A percentile compares a stretch with the other conserved stretches of the same genome.
phyloP scores from a whole-genome alignment of 2,329 filamentous ascomycete species.

The Arthrobotrys entomopaga region DNA sequence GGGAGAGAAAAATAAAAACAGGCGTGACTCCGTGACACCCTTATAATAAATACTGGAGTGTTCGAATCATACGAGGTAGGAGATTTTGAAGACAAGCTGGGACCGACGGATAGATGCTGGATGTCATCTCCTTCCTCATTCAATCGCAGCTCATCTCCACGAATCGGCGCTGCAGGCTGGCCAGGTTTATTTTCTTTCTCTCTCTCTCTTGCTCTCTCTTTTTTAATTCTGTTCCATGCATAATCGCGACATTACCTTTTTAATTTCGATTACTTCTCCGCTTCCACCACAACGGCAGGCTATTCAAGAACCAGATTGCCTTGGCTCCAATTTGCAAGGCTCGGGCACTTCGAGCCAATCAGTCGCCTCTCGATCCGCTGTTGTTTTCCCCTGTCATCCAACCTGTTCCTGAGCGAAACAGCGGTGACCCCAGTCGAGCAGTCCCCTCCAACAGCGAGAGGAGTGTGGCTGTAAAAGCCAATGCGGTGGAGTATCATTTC shows the following conservation, averaged over 20 bases:
- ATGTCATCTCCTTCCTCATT: slow-evolving; percentile 41
- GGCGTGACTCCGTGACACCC: neutral
- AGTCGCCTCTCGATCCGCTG: slow-evolving; percentile 1
- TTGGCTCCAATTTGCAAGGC: slow-evolving; percentile 27
- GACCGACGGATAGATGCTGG: neutral
- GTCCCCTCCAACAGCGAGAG: slow-evolving; percentile 7
- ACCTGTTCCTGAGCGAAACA: slow-evolving; percentile 43
- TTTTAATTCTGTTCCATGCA: slow-evolving; percentile 15
- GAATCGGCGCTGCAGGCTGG: slow-evolving; percentile 10
- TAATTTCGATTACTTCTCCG: slow-evolving; percentile 23
- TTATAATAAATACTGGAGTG: too few relatives aligned
- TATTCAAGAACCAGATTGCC: slow-evolving; percentile 21
- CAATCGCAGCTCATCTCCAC: slow-evolving; percentile 43
- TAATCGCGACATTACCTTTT: slow-evolving; percentile 43
- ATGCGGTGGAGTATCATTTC: slow-evolving; percentile 46
- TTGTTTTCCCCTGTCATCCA: slow-evolving; percentile 25
- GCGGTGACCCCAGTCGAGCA: slow-evolving; percentile 22
- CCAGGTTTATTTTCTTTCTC: too few relatives aligned
- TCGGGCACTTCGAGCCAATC: slow-evolving; percentile 43
- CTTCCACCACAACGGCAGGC: slow-evolving; percentile 3
- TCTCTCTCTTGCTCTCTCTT: neutral
- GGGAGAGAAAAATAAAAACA: neutral
- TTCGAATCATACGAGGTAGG: too few relatives aligned
- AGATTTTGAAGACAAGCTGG: neutral
- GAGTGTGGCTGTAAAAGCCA: slow-evolving; percentile 50